Evolutionary conservation across 2,329 filamentous ascomycete genomes (phyloP), one percentile per base, ranked within the genome.

Genomic region (Fusarium sp.): DNA sequence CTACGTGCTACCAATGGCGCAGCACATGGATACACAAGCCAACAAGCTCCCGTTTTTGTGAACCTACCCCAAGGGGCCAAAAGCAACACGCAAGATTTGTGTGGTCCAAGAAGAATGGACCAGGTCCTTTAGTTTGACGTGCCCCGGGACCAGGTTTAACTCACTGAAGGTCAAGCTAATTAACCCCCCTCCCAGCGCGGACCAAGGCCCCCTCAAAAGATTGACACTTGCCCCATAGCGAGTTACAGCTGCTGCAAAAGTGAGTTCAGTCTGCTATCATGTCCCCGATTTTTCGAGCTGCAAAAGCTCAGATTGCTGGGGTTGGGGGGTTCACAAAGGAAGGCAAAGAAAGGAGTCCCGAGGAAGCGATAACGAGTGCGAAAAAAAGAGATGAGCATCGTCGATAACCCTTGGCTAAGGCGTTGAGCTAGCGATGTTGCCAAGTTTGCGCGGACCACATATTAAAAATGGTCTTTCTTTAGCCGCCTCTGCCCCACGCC

Each of bases 301-400:
- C 35, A 37, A 5, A 30, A 30, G 28, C 28, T 11, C 10, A 8
- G 9, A 2, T 10, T 37, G 35, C 35, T 11, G 35, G 35, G 35
- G n/a, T 37, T 37, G 17, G 35, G 35, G 35, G 15, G 24, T 14
- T 6, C 28, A 14, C 26, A 6, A 45, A 14, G 50, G 13, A 19
- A 19, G 45, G 30, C 8, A 19, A 44, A 45, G 20, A 32, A 32
- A 46, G 20, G 28, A 22, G 15, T 30, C 9, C 10, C 4, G 10
- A 11, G 10, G 28, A 30, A 8, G 28, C 28, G 26, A 28, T 10
- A 50, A n/a, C 6, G 24, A 22, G 28, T 4, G 37, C 15, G 35
- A 7, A 26, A 43, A 37, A 43, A 32, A 51, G 50, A 53, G 40
- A 53, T 53, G 50, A 53, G 50, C 50, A 53, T 53, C 40, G 50